Percentiles rank a stretch among this genome's conserved stretches.
Evolutionary conservation across 1,139 yeast species (phyloP).

Genomic region (Saccharomycopsis phalli): DNA sequence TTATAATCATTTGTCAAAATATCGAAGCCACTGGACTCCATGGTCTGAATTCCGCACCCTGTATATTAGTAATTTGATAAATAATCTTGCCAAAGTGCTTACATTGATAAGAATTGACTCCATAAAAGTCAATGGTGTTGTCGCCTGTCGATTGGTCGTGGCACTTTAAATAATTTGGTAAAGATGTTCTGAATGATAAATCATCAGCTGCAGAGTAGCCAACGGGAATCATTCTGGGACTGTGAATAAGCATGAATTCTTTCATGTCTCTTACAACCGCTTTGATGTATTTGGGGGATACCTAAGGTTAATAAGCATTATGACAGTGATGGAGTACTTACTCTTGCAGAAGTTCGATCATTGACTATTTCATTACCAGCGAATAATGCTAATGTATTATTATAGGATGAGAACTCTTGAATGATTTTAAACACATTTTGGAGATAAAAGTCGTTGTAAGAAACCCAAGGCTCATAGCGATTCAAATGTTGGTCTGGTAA

Average conservation of each 20-base stretch:
- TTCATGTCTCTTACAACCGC: constrained; percentile 78
- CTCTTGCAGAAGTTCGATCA: constrained; percentile 63
- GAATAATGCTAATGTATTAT: constrained; percentile 85
- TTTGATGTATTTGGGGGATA: constrained; percentile 63
- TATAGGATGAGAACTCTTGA: constrained; percentile 74
- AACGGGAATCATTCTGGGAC: constrained; percentile 68
- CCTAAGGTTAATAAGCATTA: constrained; percentile 23
- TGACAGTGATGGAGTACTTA: constrained; percentile 11
- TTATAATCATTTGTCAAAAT: constrained; percentile 62
- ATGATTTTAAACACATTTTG: constrained; percentile 72
- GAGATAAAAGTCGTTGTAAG: constrained; percentile 62
- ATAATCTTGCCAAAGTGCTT: neutral
- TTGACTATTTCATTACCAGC: constrained; percentile 93
- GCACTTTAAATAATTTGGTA: constrained; percentile 79
- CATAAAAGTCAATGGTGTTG: constrained; percentile 81
- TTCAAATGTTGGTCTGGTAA: constrained; percentile 66
- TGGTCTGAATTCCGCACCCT: constrained; percentile 89
- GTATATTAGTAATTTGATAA: constrained; percentile 3
- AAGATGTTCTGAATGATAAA: constrained; percentile 58
- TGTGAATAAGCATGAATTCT: constrained; percentile 48
- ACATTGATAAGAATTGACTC: constrained; percentile 85
- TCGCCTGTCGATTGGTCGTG: constrained; percentile 41
- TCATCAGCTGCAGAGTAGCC: constrained; percentile 98
- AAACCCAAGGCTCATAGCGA: constrained; percentile 82
- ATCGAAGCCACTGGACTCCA: constrained; percentile 74